These are phyloP conservation scores for Phytophthora ohioensis DNA, from an alignment of 352 stramenopile species.

Conservation along the genomic window DNA sequence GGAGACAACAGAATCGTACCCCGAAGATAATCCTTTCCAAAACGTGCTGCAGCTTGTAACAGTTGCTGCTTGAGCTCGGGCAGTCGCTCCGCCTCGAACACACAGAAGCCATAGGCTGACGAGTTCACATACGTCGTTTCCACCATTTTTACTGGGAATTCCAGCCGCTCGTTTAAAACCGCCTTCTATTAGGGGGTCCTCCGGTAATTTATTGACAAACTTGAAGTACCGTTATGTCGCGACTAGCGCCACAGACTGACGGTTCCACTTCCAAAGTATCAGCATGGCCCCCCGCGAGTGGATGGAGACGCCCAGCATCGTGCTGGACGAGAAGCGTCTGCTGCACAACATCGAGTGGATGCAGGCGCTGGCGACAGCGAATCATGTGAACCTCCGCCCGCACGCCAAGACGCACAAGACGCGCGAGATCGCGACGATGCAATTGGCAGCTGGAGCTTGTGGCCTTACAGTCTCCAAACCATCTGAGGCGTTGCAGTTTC, in stretches of 20 bases:
- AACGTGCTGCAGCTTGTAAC: constrained; percentile 34
- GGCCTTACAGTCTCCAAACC: constrained; percentile 79
- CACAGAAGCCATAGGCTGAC: constrained; percentile 79
- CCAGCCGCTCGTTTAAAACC: constrained; percentile 14
- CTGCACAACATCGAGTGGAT: constrained; percentile 73
- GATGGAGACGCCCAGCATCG: constrained; percentile 70
- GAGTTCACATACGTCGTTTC: constrained; percentile 56
- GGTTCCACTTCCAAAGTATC: constrained; percentile 5
- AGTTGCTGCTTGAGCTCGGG: constrained; percentile 50
- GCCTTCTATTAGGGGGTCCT: background rate
- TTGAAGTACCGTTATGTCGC: too few relatives aligned
- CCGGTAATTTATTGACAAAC: background rate
- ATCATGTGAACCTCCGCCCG: constrained; percentile 67
- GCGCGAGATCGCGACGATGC: constrained; percentile 64
- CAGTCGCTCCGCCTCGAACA: constrained; percentile 51
- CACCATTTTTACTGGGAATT: constrained; percentile 8
- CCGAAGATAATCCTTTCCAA: constrained; percentile 48
- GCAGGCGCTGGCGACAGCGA: constrained; percentile 56
- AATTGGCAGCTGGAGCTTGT: constrained; percentile 60
- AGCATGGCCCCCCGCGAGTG: constrained; percentile 21
- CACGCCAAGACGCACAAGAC: constrained; percentile 87
- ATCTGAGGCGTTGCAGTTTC: constrained; percentile 70
- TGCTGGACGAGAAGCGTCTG: constrained; percentile 66
- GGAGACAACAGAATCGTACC: constrained; percentile 74
- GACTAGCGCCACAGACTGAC: too few relatives aligned